Evolutionary conservation across 2,329 filamentous ascomycete species (phyloP).

Genomic region (Malbranchea cinnamomea): DNA sequence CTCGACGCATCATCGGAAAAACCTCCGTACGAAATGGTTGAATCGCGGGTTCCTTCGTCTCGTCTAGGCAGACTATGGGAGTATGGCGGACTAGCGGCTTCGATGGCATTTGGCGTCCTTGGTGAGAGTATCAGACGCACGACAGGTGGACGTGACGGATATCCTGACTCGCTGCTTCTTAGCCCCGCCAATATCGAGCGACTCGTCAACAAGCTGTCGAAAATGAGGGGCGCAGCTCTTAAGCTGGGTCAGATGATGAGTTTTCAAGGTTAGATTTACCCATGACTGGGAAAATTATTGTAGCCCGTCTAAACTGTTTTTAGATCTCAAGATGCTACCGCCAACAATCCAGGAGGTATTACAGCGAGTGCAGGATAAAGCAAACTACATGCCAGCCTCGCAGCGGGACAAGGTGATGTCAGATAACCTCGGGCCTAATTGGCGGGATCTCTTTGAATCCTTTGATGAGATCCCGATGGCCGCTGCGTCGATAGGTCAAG

Average conservation of each 20-base stretch:
- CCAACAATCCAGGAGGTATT: constrained; percentile 74
- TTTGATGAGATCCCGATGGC: constrained; percentile 91
- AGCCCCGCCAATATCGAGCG: constrained; percentile 86
- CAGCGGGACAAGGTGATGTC: constrained; percentile 75
- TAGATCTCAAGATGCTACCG: constrained; percentile 84
- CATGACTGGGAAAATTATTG: not conserved
- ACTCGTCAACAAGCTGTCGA: constrained; percentile 79
- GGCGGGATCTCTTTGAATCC: constrained; percentile 66
- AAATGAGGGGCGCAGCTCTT: constrained; percentile 92
- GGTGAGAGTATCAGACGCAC: constrained; percentile 70
- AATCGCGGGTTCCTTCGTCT: constrained; percentile 81
- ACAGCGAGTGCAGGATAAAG: constrained; percentile 86
- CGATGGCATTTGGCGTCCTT: constrained; percentile 87
- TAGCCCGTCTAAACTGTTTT: not conserved
- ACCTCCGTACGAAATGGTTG: constrained; percentile 52
- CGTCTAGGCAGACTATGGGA: constrained; percentile 84
- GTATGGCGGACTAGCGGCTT: constrained; percentile 81
- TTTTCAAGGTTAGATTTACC: constrained; percentile 49
- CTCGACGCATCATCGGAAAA: too few species aligned
- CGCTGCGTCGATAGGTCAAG: constrained; percentile 91
- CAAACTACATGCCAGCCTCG: constrained; percentile 94
- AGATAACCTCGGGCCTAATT: constrained; percentile 64
- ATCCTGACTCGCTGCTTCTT: constrained; percentile 62
- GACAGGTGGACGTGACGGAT: constrained; percentile 45
- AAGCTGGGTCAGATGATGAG: constrained; percentile 98